Evolutionary conservation across 305 asterid genomes (phyloP).

Genomic region (Rubia occidens): DNA sequence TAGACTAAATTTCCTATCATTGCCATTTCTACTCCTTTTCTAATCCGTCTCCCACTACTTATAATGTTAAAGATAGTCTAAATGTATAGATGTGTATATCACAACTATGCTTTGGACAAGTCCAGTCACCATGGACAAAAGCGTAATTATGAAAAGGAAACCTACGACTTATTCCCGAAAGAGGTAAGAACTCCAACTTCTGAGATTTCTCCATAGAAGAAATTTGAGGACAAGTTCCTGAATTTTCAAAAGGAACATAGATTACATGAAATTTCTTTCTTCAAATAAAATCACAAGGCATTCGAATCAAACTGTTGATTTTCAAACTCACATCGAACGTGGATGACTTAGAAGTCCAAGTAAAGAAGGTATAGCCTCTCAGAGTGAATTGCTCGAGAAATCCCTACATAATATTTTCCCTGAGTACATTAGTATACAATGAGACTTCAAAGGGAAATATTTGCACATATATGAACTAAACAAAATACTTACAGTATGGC

Average conservation of each 20-base stretch:
- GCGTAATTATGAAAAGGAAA: constrained; percentile 12
- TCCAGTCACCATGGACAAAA: background rate
- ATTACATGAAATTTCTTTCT: background rate
- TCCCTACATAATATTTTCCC: constrained; percentile 41
- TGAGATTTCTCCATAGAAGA: constrained; percentile 91
- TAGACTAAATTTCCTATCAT: background rate
- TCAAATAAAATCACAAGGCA: background rate
- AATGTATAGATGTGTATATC: background rate
- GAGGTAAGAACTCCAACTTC: constrained; percentile 81
- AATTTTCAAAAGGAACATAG: constrained; percentile 6
- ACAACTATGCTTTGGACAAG: background rate
- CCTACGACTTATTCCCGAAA: constrained; percentile 73
- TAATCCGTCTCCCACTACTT: background rate
- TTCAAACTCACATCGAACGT: constrained; percentile 49
- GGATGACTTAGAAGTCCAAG: constrained; percentile 62
- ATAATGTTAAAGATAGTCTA: background rate
- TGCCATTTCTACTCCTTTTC: background rate
- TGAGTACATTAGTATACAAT: constrained; percentile 12
- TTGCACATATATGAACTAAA: background rate
- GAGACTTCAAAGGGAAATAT: background rate
- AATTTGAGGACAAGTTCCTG: constrained; percentile 87
- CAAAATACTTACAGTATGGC: constrained; percentile 51
- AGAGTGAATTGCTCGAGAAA: constrained; percentile 77
- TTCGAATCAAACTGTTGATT: background rate
- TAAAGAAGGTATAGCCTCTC: constrained; percentile 87